Percentiles rank a stretch among this genome's conserved stretches.
These are phyloP conservation scores for Polyporus tsugae DNA, from an alignment of 1,284 basidiomycete species.

Conservation along the genomic window DNA sequence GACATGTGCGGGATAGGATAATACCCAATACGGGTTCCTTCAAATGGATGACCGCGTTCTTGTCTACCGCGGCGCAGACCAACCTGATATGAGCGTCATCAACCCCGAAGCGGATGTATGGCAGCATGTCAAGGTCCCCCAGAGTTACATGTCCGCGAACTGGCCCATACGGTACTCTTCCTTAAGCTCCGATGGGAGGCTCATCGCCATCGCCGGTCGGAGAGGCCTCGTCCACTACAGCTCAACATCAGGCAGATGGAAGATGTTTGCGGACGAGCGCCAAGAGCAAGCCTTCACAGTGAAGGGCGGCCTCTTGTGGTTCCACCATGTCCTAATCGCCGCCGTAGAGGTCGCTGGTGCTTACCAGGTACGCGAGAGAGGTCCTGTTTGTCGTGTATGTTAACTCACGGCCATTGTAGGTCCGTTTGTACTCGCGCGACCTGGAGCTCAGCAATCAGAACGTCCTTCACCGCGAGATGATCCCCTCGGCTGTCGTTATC, in stretches of 20 bases:
- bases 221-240: constrained; percentile 95
- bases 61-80: constrained; percentile 97
- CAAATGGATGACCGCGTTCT: constrained; percentile 95
- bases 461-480: constrained; percentile 84
- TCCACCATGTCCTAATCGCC: constrained; percentile 94
- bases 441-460: constrained; percentile 88
- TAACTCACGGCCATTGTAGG: constrained; percentile 51
- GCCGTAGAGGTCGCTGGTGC: constrained; percentile 86
- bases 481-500: constrained; percentile 83
- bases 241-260: constrained; percentile 94
- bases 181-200: constrained; percentile 89
- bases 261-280: constrained; percentile 83
- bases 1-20: constrained; percentile 65
- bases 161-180: constrained; percentile 97
- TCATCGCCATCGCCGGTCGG: constrained; percentile 94
- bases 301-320: constrained; percentile 95
- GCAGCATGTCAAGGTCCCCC: constrained; percentile 96
- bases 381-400: not conserved
- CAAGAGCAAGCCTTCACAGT: constrained; percentile 93
- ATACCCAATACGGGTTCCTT: constrained; percentile 93
- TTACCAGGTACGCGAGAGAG: constrained; percentile 67
- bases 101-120: constrained; percentile 99
- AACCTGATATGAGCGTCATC: constrained; percentile 97
- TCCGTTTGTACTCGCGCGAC: constrained; percentile 96
- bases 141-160: constrained; percentile 87